phyloP scores from a whole-genome alignment of 805 yeast genomes.

The Clavispora fructus region DNA sequence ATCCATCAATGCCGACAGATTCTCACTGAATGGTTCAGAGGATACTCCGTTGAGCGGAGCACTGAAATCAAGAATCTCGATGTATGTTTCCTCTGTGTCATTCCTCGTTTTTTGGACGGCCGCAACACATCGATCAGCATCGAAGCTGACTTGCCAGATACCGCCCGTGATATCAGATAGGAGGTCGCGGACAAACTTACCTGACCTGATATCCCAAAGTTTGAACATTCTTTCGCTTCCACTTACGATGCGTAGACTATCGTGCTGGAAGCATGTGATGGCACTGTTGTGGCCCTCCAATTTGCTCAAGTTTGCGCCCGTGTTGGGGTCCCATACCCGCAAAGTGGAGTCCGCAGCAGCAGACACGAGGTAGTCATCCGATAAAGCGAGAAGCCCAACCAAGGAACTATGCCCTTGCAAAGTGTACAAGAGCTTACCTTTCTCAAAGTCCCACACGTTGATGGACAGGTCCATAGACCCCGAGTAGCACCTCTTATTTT shows the following conservation, averaged over 20 bases:
- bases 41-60: slow-evolving; percentile 8
- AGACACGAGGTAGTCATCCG: slow-evolving; percentile 72
- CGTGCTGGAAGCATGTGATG: slow-evolving; percentile 90
- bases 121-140: slow-evolving; percentile 77
- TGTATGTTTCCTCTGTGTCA: slow-evolving; percentile 55
- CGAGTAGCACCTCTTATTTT: slow-evolving; percentile 75
- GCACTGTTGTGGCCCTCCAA: slow-evolving; percentile 82
- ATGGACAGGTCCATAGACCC: slow-evolving; percentile 90
- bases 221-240: slow-evolving; percentile 87
- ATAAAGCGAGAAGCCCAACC: slow-evolving; percentile 80
- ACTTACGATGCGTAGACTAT: slow-evolving; percentile 75
- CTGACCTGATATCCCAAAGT: slow-evolving; percentile 80
- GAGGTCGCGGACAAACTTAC: slow-evolving; percentile 68
- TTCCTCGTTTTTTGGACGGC: slow-evolving; percentile 66
- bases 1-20: neutral
- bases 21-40: neutral
- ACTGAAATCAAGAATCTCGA: slow-evolving; percentile 83
- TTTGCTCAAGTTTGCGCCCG: slow-evolving; percentile 59
- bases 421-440: slow-evolving; percentile 64
- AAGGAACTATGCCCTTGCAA: slow-evolving; percentile 85
- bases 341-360: slow-evolving; percentile 95
- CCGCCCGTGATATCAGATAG: slow-evolving; percentile 72
- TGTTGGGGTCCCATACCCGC: slow-evolving; percentile 87
- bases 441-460: slow-evolving; percentile 81
- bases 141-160: slow-evolving; percentile 93